Percentiles rank a stretch among this genome's conserved stretches.
These are phyloP conservation scores for Phenoliferia sp. DNA, from an alignment of 1,284 basidiomycete species.

Conservation along the genomic window DNA sequence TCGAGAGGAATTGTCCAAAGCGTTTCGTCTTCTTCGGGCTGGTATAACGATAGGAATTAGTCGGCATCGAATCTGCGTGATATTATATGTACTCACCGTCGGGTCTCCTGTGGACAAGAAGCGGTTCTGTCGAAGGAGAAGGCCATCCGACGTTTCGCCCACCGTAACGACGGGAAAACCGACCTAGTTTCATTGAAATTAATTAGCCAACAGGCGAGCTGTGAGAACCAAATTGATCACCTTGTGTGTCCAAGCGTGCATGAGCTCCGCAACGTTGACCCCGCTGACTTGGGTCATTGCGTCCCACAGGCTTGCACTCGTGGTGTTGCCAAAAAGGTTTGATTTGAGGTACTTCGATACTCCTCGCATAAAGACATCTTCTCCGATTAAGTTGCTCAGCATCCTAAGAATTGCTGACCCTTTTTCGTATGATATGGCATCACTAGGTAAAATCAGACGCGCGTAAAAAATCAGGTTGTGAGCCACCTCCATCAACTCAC, in stretches of 20 bases:
- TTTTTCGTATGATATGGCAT: conserved; percentile 64
- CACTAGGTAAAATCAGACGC: conserved; percentile 57
- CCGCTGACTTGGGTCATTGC: conserved; percentile 77
- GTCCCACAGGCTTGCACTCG: conserved; percentile 83
- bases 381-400: conserved; percentile 82
- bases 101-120: conserved; percentile 83
- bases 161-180: conserved; percentile 65
- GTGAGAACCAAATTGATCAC: not conserved
- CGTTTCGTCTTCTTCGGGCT: conserved; percentile 78
- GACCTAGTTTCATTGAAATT: conserved; percentile 42
- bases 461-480: conserved; percentile 85
- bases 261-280: conserved; percentile 70
- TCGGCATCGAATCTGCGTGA: not conserved
- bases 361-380: conserved; percentile 57
- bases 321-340: conserved; percentile 74
- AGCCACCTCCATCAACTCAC: conserved; percentile 56
- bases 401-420: conserved; percentile 90
- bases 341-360: conserved; percentile 78
- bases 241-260: conserved; percentile 90
- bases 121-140: conserved; percentile 69
- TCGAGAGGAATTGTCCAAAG: conserved; percentile 83
- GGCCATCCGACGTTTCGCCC: conserved; percentile 62
- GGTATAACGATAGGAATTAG: not conserved
- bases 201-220: no score
- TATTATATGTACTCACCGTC: conserved; percentile 38